A percentile compares a stretch with the other conserved stretches of the same genome.
Conservation (phyloP, 768 basidiomycete genomes). For the Kockovaella imperatae region DNA sequence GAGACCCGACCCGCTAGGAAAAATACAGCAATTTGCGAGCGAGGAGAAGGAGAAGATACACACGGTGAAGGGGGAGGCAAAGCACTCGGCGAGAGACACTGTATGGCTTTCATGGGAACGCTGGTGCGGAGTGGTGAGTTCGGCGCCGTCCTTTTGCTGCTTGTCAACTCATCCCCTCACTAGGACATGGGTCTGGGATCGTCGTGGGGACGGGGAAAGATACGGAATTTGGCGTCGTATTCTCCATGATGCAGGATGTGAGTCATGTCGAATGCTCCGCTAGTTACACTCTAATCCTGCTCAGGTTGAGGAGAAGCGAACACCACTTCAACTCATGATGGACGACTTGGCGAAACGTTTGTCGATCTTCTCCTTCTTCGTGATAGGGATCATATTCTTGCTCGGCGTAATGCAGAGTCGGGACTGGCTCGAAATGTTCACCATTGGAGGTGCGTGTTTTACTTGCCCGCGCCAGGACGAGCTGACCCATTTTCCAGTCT, state of each 20-base stretch:
- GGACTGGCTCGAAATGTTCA: slow-evolving; percentile 96
- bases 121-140: slow-evolving; percentile 73
- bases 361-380: slow-evolving; percentile 80
- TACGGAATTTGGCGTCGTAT: slow-evolving; percentile 93
- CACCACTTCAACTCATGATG: slow-evolving; percentile 87
- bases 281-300: neutral
- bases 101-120: slow-evolving; percentile 93
- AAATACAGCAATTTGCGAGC: slow-evolving; percentile 52
- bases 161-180: too few relatives aligned
- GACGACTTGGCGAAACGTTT: slow-evolving; percentile 91
- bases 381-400: slow-evolving; percentile 87
- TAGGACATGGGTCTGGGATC: slow-evolving; percentile 73
- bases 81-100: slow-evolving; percentile 71
- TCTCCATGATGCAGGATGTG: slow-evolving; percentile 97
- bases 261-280: slow-evolving; percentile 18
- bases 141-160: too few relatives aligned
- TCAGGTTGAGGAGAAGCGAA: slow-evolving; percentile 75
- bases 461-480: neutral
- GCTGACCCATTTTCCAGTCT: slow-evolving; percentile 54
- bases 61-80: slow-evolving; percentile 44
- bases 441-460: slow-evolving; percentile 72
- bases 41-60: slow-evolving; percentile 45
- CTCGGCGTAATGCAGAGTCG: slow-evolving; percentile 79
- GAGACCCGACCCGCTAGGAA: slow-evolving; percentile 79
- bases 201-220: slow-evolving; percentile 77